Evolutionary conservation across 1,139 yeast species (phyloP).

Genomic region (Pneumocystis murina): DNA sequence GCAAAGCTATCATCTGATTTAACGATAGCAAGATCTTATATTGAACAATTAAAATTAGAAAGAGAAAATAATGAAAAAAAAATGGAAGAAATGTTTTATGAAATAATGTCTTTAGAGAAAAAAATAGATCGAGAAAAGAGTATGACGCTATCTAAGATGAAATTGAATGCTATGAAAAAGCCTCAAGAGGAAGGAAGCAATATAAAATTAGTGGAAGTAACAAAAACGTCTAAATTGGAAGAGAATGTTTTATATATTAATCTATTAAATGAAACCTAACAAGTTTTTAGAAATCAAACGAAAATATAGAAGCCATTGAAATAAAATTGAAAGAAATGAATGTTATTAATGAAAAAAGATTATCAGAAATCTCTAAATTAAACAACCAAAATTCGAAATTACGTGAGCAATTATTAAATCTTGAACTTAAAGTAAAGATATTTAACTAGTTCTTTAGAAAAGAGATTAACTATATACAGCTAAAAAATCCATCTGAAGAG

Average conservation of each 20-base stretch:
- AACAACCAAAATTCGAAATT: neutral
- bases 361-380: neutral
- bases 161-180: slow-evolving; percentile 2
- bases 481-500: neutral
- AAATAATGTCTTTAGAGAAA: slow-evolving; percentile 8
- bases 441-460: neutral
- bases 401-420: neutral
- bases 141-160: slow-evolving; percentile 5
- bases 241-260: neutral
- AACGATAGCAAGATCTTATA: neutral
- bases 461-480: neutral
- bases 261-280: neutral
- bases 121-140: slow-evolving; percentile 10
- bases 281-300: neutral
- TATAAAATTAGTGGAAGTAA: neutral
- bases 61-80: slow-evolving; percentile 5
- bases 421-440: neutral
- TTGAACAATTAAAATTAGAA: slow-evolving; percentile 4
- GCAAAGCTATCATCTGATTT: slow-evolving; percentile 1
- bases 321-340: neutral
- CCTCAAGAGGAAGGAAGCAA: neutral
- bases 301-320: neutral
- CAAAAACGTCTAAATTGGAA: neutral
- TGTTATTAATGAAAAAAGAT: neutral
- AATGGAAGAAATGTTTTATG: slow-evolving; percentile 12